A percentile compares a stretch with the other conserved stretches of the same genome.
Conservation (phyloP, 257 asterid species). For the Paulownia fortunei region DNA sequence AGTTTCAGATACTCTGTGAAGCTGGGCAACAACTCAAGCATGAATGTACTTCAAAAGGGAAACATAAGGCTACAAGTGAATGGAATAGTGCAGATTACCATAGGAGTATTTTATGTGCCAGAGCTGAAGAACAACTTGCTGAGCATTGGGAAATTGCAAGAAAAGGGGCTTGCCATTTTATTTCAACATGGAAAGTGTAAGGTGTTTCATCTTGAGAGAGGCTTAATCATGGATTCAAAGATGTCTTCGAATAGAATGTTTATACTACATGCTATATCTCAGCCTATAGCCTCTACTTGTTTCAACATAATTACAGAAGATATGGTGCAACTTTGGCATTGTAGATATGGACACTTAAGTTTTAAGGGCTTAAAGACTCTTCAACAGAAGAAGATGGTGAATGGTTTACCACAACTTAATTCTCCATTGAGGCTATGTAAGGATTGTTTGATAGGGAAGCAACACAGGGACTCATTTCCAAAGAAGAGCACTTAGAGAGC, state of each 20-base stretch:
- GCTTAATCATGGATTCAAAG: background rate
- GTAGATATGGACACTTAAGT: background rate
- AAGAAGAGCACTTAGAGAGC: background rate
- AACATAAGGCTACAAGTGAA: background rate
- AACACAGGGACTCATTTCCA: background rate
- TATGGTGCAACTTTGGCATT: slow-evolving; percentile 7
- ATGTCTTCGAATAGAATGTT: slow-evolving; percentile 10
- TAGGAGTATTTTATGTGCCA: background rate
- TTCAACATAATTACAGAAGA: background rate
- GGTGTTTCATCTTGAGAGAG: background rate
- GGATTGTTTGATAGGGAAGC: background rate
- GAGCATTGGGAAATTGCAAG: slow-evolving; percentile 11
- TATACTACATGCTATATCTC: background rate
- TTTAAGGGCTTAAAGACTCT: background rate
- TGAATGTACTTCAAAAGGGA: background rate
- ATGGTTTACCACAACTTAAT: no score
- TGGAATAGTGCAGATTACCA: background rate
- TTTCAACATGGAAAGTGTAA: background rate
- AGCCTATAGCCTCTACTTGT: no score
- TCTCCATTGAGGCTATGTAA: background rate
- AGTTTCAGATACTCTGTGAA: background rate
- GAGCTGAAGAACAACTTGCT: background rate
- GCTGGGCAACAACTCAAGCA: background rate
- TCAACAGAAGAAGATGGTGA: background rate
- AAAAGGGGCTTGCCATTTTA: background rate